Percentiles rank a stretch among this genome's conserved stretches.
phyloP scores from a whole-genome alignment of 345 rosid genomes.

The Trapa incisa region DNA sequence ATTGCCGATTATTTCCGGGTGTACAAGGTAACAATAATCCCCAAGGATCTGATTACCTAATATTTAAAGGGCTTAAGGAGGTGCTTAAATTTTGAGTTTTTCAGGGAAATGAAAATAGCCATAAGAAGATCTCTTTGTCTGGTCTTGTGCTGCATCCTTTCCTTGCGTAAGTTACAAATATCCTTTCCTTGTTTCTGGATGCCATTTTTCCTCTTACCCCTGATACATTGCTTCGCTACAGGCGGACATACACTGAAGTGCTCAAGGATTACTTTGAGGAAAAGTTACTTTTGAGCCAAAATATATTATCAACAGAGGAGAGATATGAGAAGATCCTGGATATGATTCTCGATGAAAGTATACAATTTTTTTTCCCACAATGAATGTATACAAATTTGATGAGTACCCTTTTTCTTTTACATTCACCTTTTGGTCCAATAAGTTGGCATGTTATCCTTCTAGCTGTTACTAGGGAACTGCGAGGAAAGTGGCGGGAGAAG shows the following conservation, averaged over 20 bases:
- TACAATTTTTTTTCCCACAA: not conserved
- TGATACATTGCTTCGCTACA: conserved; percentile 14
- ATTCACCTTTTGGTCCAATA: not conserved
- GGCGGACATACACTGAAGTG: conserved; percentile 77
- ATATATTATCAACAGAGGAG: conserved; percentile 53
- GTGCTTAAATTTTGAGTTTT: not conserved
- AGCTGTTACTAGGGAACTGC: conserved; percentile 73
- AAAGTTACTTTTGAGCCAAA: conserved; percentile 52
- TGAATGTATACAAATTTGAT: conserved; percentile 27
- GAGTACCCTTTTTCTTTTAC: not conserved
- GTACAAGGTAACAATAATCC: conserved; percentile 36
- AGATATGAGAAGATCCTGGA: conserved; percentile 74
- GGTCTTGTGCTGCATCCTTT: conserved; percentile 80
- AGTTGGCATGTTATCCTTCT: conserved; percentile 14
- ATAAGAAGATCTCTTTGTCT: conserved; percentile 51
- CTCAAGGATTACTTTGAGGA: conserved; percentile 63
- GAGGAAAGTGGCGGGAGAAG: conserved; percentile 69
- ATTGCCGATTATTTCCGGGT: conserved; percentile 80
- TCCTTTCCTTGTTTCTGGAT: not conserved
- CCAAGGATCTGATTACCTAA: not conserved
- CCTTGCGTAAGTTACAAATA: conserved; percentile 48
- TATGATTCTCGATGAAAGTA: conserved; percentile 83
- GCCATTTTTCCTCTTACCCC: not conserved
- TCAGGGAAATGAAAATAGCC: conserved; percentile 71
- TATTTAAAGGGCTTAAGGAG: not conserved